These are phyloP conservation scores for Raffaelea ambrosiae DNA, from an alignment of 2,329 filamentous ascomycete species.

Conservation along the genomic window DNA sequence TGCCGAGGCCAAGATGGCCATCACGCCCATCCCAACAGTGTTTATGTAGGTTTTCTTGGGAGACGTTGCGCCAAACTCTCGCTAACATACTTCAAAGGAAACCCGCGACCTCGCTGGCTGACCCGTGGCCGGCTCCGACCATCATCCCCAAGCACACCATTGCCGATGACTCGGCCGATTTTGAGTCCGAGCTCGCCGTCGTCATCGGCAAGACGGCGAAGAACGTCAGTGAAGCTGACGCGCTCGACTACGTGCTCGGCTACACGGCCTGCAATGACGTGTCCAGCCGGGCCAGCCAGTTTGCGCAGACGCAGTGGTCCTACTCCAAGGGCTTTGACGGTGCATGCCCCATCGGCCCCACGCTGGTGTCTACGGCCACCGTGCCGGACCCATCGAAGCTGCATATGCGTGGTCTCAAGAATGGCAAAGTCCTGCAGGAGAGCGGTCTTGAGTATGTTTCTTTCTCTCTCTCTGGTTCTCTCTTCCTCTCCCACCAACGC, in stretches of 20 bases:
- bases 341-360: conserved; percentile 44
- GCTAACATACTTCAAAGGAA: no score
- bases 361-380: conserved; percentile 34
- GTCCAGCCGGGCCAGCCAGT: conserved; percentile 48
- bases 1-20: conserved; percentile 40
- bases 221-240: conserved; percentile 47
- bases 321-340: conserved; percentile 53
- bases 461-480: not conserved
- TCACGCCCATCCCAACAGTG: conserved; percentile 46
- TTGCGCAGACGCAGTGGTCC: conserved; percentile 44
- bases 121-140: conserved; percentile 43
- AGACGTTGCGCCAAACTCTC: no score
- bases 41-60: conserved; percentile 41
- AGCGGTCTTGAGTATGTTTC: conserved; percentile 6
- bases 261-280: conserved; percentile 35
- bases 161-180: conserved; percentile 45
- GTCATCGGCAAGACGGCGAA: conserved; percentile 42
- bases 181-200: conserved; percentile 50
- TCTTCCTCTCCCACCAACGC: not conserved
- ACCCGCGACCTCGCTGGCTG: conserved; percentile 42
- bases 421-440: conserved; percentile 18
- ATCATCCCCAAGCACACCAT: conserved; percentile 45
- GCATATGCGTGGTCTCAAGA: conserved; percentile 35
- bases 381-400: conserved; percentile 33
- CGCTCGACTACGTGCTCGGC: conserved; percentile 51